Evolutionary conservation across 768 basidiomycete genomes (phyloP), one percentile per base, ranked within the genome.

Genomic region (Leccinum sublutescens): DNA sequence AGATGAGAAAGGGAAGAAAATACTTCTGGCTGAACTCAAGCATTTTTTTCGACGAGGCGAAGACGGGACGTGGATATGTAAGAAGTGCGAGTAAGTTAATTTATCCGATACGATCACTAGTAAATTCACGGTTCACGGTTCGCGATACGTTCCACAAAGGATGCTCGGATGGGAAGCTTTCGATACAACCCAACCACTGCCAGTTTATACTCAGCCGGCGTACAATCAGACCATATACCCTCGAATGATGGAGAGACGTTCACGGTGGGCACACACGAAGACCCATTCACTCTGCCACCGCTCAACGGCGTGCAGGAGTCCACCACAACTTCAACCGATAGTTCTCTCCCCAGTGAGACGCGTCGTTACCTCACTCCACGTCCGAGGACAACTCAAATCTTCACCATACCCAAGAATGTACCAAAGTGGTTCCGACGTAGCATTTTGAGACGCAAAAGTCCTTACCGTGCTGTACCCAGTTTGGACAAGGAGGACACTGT

Each of bases 71-170:
- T 29, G 29, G 29, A 29, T 29, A 29, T 29, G 29, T 29, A 29
- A 29, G 29, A 29, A 29, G 29, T 29, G 29, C 29, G 29, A 29
- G 29, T 29, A 29, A 29, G 29, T 29, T 29, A 29, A 29, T 29
- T 29, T 29, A 29, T 29, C 29, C 29, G 29, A 29, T 29, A 29
- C 29, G 29, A 29, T 29, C 29, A 2, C 29, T 3, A 73, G 71
- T 53, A 73, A 75, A 57, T 53, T 45, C 11, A 72, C 70, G 1
- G 29, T 73, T 40, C 73, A 75, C 14, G 71, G 68, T 31, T 64
- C 70, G 8, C 60, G 62, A 48, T 71, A 73, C 56, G 25, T 29
- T 52, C 59, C 71, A 21, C 54, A 62, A 17, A 62, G 54, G 29
- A 51, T 23, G 15, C 45, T 54, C n/a, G 34, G 50, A 11, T 70